Conservation (phyloP, 305 asterid genomes). For the Coffea humblotiana region DNA sequence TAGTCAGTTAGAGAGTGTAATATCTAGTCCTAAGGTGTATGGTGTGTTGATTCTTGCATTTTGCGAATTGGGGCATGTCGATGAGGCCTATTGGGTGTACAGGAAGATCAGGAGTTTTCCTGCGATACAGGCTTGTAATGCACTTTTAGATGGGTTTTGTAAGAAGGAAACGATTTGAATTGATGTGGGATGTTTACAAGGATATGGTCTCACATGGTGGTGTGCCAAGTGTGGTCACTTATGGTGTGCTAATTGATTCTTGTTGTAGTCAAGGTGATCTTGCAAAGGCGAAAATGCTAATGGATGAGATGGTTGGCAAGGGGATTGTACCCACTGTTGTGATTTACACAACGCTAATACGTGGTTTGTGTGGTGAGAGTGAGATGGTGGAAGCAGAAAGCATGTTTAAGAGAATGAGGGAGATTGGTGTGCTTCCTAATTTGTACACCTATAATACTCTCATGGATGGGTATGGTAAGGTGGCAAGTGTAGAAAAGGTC, state of each 20-base stretch:
- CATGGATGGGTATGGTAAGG: slow-evolving; percentile 66
- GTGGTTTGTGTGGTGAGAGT: slow-evolving; percentile 46
- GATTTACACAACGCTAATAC: slow-evolving; percentile 56
- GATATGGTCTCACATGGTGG: slow-evolving; percentile 52
- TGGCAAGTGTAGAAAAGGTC: slow-evolving; percentile 39
- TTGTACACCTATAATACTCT: slow-evolving; percentile 60
- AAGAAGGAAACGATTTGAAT: slow-evolving; percentile 43
- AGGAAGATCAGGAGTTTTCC: slow-evolving; percentile 52
- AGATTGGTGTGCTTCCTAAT: slow-evolving; percentile 49
- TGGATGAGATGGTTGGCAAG: slow-evolving; percentile 61
- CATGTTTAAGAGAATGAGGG: slow-evolving; percentile 41
- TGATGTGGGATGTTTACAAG: slow-evolving; percentile 61
- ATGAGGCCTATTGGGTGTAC: slow-evolving; percentile 79
- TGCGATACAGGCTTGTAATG: slow-evolving; percentile 58
- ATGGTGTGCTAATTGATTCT: slow-evolving; percentile 72
- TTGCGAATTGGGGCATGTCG: slow-evolving; percentile 60
- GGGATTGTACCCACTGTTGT: slow-evolving; percentile 65
- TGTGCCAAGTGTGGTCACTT: slow-evolving; percentile 59
- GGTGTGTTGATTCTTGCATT: slow-evolving; percentile 70
- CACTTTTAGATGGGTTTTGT: slow-evolving; percentile 54
- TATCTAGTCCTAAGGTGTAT: slow-evolving; percentile 29
- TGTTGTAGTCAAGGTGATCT: slow-evolving; percentile 50
- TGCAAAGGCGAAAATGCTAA: slow-evolving; percentile 40
- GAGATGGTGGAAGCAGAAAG: slow-evolving; percentile 55
- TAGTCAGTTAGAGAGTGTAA: slow-evolving; percentile 28